Percentiles rank a stretch among this genome's conserved stretches.
These are phyloP conservation scores for Nicotiana paniculata DNA, from an alignment of 257 asterid genomes.

Conservation along the genomic window DNA sequence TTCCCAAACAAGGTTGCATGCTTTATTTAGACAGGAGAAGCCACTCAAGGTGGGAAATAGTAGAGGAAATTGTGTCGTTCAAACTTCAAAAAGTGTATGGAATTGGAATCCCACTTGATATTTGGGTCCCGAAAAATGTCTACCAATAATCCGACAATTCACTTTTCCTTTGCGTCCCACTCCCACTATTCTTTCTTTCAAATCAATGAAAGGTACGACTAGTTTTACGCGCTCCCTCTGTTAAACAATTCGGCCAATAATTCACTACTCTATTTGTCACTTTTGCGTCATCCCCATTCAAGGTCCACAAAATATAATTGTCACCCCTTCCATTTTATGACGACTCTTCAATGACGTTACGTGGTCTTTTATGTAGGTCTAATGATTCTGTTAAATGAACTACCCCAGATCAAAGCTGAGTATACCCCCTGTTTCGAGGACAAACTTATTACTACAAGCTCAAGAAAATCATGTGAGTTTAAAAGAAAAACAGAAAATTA, in stretches of 20 bases:
- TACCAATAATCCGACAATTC: constrained; percentile 32
- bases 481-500: too few relatives aligned
- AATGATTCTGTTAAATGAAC: too few relatives aligned
- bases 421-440: too few relatives aligned
- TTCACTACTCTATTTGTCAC: constrained; percentile 14
- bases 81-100: neutral
- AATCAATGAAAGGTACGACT: constrained; percentile 25
- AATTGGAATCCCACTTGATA: constrained; percentile 14
- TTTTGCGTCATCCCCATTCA: neutral
- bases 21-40: neutral
- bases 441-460: too few relatives aligned
- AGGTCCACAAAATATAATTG: neutral
- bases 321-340: neutral
- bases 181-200: constrained; percentile 19
- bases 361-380: too few relatives aligned
- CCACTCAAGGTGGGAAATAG: neutral
- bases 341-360: neutral
- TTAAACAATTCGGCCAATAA: constrained; percentile 39
- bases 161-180: constrained; percentile 24
- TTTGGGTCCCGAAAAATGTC: constrained; percentile 32
- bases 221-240: constrained; percentile 17
- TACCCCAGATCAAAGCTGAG: too few relatives aligned
- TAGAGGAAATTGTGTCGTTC: constrained; percentile 7
- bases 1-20: neutral
- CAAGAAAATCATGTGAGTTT: too few relatives aligned